A percentile compares a stretch with the other conserved stretches of the same genome.
Conservation (phyloP, 345 rosid species). For the Citrus inodora region DNA sequence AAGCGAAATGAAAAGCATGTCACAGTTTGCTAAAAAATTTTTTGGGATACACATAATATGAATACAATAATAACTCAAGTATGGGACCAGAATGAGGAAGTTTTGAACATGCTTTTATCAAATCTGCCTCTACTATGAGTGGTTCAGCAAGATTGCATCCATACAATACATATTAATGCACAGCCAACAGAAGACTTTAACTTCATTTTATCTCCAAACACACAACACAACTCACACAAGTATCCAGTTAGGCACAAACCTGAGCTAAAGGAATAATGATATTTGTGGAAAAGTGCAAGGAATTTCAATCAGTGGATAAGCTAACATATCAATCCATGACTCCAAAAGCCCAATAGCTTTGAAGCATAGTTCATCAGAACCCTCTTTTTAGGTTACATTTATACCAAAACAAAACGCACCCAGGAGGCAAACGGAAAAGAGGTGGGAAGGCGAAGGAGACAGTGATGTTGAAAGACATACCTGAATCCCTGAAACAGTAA, state of each 20-base stretch:
- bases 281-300: not conserved
- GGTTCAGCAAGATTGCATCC: not conserved
- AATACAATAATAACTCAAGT: not conserved
- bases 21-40: no score
- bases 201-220: not conserved
- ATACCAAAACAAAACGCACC: not conserved
- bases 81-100: not conserved
- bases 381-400: not conserved
- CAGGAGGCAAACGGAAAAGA: not conserved
- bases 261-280: not conserved
- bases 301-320: not conserved
- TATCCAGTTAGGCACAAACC: not conserved
- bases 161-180: not conserved
- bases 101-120: not conserved
- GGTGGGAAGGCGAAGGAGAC: not conserved
- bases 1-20: not conserved
- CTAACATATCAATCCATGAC: not conserved
- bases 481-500: conserved; percentile 84
- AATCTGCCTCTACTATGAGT: not conserved
- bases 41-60: not conserved
- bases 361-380: not conserved
- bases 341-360: not conserved
- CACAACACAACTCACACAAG: not conserved
- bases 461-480: conserved; percentile 20
- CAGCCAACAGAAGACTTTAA: not conserved